A percentile compares a stretch with the other conserved stretches of the same genome.
phyloP scores from a whole-genome alignment of 2,329 filamentous ascomycete genomes.

The Xylaria sp. region DNA sequence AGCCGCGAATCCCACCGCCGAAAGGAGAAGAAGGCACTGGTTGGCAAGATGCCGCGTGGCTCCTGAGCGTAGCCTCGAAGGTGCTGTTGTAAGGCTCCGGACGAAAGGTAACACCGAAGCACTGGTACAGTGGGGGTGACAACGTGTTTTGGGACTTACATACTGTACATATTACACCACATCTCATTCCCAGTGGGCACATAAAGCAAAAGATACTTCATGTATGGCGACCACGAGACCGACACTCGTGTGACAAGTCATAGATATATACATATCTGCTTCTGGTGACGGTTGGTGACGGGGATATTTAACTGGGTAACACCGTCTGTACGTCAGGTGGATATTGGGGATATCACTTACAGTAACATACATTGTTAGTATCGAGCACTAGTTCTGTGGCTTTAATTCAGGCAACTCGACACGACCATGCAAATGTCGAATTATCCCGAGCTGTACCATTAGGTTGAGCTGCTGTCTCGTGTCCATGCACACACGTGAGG shows the following conservation, averaged over 20 bases:
- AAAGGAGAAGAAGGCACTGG: slow-evolving; percentile 65
- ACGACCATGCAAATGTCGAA: slow-evolving; percentile 1
- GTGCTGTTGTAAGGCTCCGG: slow-evolving; percentile 62
- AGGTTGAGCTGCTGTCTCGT: slow-evolving; percentile 15
- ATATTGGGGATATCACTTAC: background rate
- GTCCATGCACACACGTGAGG: slow-evolving; percentile 23
- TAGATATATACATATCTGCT: slow-evolving; percentile 22
- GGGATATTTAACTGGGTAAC: slow-evolving; percentile 14
- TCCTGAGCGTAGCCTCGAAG: slow-evolving; percentile 72
- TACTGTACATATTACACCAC: slow-evolving; percentile 11
- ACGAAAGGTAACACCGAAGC: slow-evolving; percentile 6
- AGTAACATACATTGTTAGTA: background rate
- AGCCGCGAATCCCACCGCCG: slow-evolving; percentile 61
- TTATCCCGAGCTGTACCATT: slow-evolving; percentile 14
- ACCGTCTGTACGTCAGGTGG: background rate
- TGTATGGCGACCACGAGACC: slow-evolving; percentile 21
- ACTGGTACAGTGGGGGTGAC: slow-evolving; percentile 16
- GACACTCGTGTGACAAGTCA: slow-evolving; percentile 22
- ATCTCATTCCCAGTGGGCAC: background rate
- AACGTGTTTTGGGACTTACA: slow-evolving; percentile 8
- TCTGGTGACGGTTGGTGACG: slow-evolving; percentile 15
- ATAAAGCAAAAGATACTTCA: slow-evolving; percentile 7
- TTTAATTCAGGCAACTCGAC: slow-evolving; percentile 15
- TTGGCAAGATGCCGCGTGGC: slow-evolving; percentile 76
- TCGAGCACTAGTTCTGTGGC: background rate